phyloP scores from a whole-genome alignment of 164 flowering plant genomes.

The Chloranthus sessilifolius region DNA sequence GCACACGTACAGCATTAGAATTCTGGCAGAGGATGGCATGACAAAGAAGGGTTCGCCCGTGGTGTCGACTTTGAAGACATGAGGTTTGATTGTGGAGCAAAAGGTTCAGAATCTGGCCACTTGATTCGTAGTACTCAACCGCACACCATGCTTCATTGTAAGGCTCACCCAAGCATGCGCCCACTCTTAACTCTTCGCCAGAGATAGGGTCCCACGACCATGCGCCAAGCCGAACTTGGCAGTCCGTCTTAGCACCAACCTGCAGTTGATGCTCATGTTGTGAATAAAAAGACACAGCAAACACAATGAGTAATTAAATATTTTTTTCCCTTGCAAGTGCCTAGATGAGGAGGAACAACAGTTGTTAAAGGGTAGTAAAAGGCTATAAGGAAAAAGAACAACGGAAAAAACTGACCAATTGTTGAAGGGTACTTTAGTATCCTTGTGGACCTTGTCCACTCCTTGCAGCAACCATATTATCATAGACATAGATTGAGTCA shows the following conservation, averaged over 20 bases:
- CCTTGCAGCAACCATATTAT: no score
- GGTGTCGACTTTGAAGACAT: constrained; percentile 25
- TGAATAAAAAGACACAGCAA: no score
- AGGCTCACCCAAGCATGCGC: constrained; percentile 77
- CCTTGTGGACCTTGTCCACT: no score
- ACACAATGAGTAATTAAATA: no score
- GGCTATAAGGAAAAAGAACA: no score
- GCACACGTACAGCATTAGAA: constrained; percentile 37
- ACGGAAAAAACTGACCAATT: no score
- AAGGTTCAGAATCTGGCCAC: constrained; percentile 50
- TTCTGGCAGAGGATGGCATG: constrained; percentile 72
- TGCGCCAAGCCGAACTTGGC: constrained; percentile 55
- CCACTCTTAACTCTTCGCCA: constrained; percentile 74
- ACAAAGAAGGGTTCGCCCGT: constrained; percentile 62
- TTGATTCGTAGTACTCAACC: constrained; percentile 68
- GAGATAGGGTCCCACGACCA: constrained; percentile 75
- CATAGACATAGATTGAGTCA: no score
- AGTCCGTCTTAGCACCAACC: constrained; percentile 49
- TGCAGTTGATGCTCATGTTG: constrained; percentile 10
- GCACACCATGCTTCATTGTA: constrained; percentile 69
- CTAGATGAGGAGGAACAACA: no score
- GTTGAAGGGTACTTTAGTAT: no score
- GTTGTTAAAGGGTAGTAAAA: no score
- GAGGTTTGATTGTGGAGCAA: constrained; percentile 33
- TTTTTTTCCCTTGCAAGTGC: no score